Conservation (phyloP, 2,329 filamentous ascomycete species). For the Paraphaeosphaeria minitans region DNA sequence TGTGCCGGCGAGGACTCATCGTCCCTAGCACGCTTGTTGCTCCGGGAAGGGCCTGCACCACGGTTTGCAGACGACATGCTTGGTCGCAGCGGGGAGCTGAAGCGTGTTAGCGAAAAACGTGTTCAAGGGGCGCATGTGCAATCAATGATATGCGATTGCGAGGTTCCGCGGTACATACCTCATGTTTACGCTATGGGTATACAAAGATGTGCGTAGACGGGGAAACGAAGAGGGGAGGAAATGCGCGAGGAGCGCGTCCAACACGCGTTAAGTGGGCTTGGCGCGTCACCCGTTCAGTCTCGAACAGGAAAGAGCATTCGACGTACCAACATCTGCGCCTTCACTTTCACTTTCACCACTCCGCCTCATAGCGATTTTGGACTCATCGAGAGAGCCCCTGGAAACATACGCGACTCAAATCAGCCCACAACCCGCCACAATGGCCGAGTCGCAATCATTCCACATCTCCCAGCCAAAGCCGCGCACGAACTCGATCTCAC, state of each 20-base stretch:
- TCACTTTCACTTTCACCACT: not conserved
- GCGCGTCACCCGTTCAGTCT: conserved; percentile 16
- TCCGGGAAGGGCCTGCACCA: conserved; percentile 61
- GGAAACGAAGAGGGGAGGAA: conserved; percentile 9
- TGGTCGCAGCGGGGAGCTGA: conserved; percentile 79
- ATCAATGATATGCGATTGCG: not conserved
- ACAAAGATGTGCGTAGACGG: conserved; percentile 9
- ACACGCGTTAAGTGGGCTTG: conserved; percentile 12
- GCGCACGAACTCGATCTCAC: conserved; percentile 49
- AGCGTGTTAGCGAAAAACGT: conserved; percentile 24
- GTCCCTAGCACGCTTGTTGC: conserved; percentile 71
- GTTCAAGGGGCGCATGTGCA: conserved; percentile 26
- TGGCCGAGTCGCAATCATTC: conserved; percentile 36
- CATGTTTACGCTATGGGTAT: conserved; percentile 22
- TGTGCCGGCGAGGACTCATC: conserved; percentile 63
- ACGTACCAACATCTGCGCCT: not conserved
- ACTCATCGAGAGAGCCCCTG: not conserved
- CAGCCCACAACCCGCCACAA: conserved; percentile 11
- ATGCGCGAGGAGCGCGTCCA: conserved; percentile 13
- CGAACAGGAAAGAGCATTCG: conserved; percentile 8
- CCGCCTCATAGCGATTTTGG: not conserved
- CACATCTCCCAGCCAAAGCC: conserved; percentile 29
- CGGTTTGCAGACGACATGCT: conserved; percentile 85
- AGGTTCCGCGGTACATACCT: conserved; percentile 21
- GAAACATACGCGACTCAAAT: not conserved